Percentiles rank a stretch among this genome's conserved stretches.
Evolutionary conservation across 371 early-diverging fungal genomes (phyloP).

Genomic region (Coemansia sp.): DNA sequence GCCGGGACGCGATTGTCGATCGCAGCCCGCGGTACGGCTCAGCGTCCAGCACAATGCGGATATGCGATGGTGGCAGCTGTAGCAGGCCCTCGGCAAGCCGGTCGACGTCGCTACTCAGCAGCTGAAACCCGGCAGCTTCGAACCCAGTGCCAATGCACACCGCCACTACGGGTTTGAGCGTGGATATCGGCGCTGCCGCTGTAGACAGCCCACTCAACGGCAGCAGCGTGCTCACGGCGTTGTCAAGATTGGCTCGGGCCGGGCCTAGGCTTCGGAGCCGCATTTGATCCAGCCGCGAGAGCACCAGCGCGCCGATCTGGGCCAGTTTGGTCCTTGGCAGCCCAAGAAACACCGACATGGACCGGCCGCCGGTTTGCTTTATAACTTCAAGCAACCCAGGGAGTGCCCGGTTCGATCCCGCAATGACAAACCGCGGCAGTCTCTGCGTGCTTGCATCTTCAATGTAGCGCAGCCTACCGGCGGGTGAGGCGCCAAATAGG

Average conservation of each 20-base stretch:
- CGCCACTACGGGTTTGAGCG: constrained; percentile 10
- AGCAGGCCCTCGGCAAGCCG: constrained; percentile 23
- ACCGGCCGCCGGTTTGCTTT: constrained; percentile 11
- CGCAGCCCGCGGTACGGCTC: constrained; percentile 5
- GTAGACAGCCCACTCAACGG: constrained; percentile 31
- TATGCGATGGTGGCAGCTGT: constrained; percentile 8
- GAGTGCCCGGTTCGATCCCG: constrained; percentile 19
- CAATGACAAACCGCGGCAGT: constrained; percentile 37
- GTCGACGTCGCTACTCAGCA: constrained; percentile 24
- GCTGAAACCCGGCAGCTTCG: constrained; percentile 31
- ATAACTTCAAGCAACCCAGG: constrained; percentile 35
- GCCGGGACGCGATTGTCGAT: constrained; percentile 13
- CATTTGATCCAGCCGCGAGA: constrained; percentile 47
- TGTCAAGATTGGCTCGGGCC: constrained; percentile 42
- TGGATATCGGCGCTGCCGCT: neutral
- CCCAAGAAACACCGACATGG: constrained; percentile 29
- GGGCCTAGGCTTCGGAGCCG: constrained; percentile 33
- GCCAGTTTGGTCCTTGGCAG: constrained; percentile 24
- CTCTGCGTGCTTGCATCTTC: constrained; percentile 1
- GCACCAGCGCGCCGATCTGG: constrained; percentile 32
- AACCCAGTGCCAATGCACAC: constrained; percentile 41
- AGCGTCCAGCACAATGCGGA: constrained; percentile 17
- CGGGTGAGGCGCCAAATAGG: neutral
- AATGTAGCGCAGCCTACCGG: constrained; percentile 5
- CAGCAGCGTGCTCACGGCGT: constrained; percentile 30